phyloP scores from a whole-genome alignment of 2,329 filamentous ascomycete species.

The Phyllosticta citriasiana region DNA sequence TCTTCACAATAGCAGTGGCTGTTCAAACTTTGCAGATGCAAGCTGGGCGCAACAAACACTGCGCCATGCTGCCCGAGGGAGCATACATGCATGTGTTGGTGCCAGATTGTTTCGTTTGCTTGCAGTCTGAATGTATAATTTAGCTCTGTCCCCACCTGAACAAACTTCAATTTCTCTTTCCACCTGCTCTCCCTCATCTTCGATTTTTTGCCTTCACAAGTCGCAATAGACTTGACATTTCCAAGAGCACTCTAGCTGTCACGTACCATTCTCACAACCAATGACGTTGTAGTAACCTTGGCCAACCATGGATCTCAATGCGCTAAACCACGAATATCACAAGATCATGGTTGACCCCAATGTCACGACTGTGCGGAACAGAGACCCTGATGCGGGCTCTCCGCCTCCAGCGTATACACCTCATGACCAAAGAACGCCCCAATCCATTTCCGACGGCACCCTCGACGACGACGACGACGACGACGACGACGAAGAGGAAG shows the following conservation, averaged over 20 bases:
- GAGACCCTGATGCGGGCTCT: background rate
- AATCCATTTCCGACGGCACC: background rate
- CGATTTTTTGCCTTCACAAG: background rate
- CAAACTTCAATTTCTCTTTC: background rate
- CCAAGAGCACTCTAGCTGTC: background rate
- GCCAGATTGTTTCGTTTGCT: background rate
- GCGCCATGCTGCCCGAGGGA: background rate
- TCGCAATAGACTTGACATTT: background rate
- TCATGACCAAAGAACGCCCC: background rate
- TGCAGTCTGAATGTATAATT: background rate
- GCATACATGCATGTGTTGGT: background rate
- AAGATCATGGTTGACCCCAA: slow-evolving; percentile 6
- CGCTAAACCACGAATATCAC: slow-evolving; percentile 3
- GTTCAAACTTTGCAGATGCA: background rate
- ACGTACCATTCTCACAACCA: background rate
- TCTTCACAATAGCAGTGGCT: background rate
- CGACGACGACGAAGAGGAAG: background rate
- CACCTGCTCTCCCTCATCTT: background rate
- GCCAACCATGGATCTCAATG: slow-evolving; percentile 3
- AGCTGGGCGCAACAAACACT: background rate
- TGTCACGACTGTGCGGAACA: background rate
- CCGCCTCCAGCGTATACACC: background rate
- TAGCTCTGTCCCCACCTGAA: background rate
- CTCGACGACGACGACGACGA: background rate
- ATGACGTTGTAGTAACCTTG: background rate